Evolutionary conservation across 2,329 filamentous ascomycete genomes (phyloP), one percentile per base, ranked within the genome.

Genomic region (Fonsecaea nubica): DNA sequence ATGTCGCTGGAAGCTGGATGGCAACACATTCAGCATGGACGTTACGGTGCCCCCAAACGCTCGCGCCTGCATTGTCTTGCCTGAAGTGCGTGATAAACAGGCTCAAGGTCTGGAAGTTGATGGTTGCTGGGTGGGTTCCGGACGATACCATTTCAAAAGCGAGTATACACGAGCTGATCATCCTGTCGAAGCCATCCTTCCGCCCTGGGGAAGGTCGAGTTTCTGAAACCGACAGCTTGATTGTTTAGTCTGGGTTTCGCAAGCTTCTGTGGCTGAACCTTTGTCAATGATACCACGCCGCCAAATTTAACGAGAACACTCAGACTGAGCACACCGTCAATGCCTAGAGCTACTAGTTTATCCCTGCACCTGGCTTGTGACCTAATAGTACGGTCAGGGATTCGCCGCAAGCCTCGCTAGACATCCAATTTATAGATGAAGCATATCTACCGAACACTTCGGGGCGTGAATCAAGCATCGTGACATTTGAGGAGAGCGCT

Each of bases 1-100:
- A 57, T 72, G 68, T 57, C 18, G 55, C 5, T 76, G 74, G 74
- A n/a, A 18, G 40, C 10, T 50, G 4, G 21, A 40, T 25, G 18
- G 21, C 12, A 21, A 50, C 15, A 30, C 45, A 10, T 50, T 50
- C 9, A 50, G 18, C 18, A 30, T 50, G 10, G 45, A 50, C 45
- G 21, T 50, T 12, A 8, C 9, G 45, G 21, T 50, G 13, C 45
- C 45, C 45, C 45, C 45, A 13, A 50, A 50, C 12, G 12, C 45
- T 9, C 18, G 30, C 45, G 45, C 45, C 3, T 9, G 45, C 25
- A 50, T 50, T 18, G 5, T 50, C 3, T 50, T 50, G 45, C 45
- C 45, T 3, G 21, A 50, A 5, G 45, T 5, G 45, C 45, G 45
- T 9, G 18, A 25, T 13, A 8, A 21, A 50, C 18, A 21, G 13